Conservation (phyloP, 495 filamentous ascomycete genomes). For the Aspergillus coremiiformis region DNA sequence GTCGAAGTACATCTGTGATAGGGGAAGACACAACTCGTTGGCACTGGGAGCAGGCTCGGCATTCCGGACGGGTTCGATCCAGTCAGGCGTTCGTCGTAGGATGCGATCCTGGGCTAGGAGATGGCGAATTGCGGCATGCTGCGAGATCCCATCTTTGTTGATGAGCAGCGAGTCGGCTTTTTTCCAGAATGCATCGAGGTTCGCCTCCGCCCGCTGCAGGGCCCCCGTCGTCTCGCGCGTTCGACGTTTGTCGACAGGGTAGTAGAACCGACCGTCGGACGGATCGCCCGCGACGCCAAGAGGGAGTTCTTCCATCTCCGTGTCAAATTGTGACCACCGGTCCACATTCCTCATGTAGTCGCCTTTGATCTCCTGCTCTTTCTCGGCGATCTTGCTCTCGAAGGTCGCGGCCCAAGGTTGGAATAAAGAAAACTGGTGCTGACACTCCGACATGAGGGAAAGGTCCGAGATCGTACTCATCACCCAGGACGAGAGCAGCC, state of each 20-base stretch:
- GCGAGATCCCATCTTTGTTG: slow-evolving; percentile 7
- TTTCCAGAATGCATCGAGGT: slow-evolving; percentile 46
- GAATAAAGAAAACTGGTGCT: slow-evolving; percentile 36
- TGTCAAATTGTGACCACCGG: slow-evolving; percentile 5
- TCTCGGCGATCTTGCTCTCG: slow-evolving; percentile 13
- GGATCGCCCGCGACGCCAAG: slow-evolving; percentile 21
- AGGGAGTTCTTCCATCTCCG: slow-evolving; percentile 7
- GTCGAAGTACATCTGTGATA: slow-evolving; percentile 20
- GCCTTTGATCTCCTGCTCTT: slow-evolving; percentile 20
- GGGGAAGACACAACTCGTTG: slow-evolving; percentile 5
- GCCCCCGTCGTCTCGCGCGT: slow-evolving; percentile 36
- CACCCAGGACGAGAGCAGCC: slow-evolving; percentile 33
- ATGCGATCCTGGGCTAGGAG: slow-evolving; percentile 24
- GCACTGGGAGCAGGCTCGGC: background rate
- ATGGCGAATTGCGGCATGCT: slow-evolving; percentile 10
- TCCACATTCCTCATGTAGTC: slow-evolving; percentile 16
- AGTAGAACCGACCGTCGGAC: slow-evolving; percentile 30
- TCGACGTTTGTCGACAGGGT: slow-evolving; percentile 43
- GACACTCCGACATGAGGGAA: slow-evolving; percentile 33
- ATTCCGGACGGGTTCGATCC: slow-evolving; percentile 31
- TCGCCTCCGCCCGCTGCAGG: slow-evolving; percentile 38
- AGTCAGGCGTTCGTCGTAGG: slow-evolving; percentile 42
- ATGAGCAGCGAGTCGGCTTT: slow-evolving; percentile 16
- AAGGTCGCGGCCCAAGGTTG: slow-evolving; percentile 43
- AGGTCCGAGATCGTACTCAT: slow-evolving; percentile 33